phyloP scores from a whole-genome alignment of 2,329 filamentous ascomycete genomes.

The Xylariaceae sp. region DNA sequence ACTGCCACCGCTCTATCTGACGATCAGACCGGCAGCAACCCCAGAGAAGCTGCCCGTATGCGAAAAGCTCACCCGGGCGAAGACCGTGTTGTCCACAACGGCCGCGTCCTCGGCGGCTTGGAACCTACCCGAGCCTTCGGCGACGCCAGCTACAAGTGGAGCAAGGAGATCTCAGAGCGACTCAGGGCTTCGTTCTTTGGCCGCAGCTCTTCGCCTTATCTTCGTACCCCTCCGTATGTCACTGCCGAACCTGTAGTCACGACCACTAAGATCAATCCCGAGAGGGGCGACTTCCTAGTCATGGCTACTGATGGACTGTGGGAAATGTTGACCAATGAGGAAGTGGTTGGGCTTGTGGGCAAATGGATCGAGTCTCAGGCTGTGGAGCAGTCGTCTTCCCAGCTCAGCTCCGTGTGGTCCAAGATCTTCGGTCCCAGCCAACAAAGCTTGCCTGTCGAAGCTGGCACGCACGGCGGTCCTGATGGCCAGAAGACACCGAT shows the following conservation, averaged over 20 bases:
- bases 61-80: conserved; percentile 86
- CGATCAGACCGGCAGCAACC: conserved; percentile 89
- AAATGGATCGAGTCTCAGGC: conserved; percentile 89
- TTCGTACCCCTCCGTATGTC: conserved; percentile 93
- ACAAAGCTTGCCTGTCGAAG: conserved; percentile 70
- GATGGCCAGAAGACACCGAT: conserved; percentile 84
- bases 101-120: conserved; percentile 84
- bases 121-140: conserved; percentile 95
- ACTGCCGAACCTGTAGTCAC: conserved; percentile 94
- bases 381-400: conserved; percentile 49
- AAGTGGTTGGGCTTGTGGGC: conserved; percentile 92
- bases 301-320: conserved; percentile 95
- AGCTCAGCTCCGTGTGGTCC: conserved; percentile 67
- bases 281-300: conserved; percentile 90
- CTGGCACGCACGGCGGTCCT: conserved; percentile 41
- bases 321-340: conserved; percentile 99
- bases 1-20: conserved; percentile 82
- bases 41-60: conserved; percentile 77
- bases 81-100: conserved; percentile 80
- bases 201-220: conserved; percentile 66
- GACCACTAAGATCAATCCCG: conserved; percentile 84
- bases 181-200: conserved; percentile 86
- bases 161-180: conserved; percentile 73
- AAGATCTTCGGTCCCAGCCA: conserved; percentile 54
- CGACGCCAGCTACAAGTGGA: conserved; percentile 97